Percentiles rank a stretch among this genome's conserved stretches.
Conservation (phyloP, 495 filamentous ascomycete species). For the Penicillium bialowiezense region DNA sequence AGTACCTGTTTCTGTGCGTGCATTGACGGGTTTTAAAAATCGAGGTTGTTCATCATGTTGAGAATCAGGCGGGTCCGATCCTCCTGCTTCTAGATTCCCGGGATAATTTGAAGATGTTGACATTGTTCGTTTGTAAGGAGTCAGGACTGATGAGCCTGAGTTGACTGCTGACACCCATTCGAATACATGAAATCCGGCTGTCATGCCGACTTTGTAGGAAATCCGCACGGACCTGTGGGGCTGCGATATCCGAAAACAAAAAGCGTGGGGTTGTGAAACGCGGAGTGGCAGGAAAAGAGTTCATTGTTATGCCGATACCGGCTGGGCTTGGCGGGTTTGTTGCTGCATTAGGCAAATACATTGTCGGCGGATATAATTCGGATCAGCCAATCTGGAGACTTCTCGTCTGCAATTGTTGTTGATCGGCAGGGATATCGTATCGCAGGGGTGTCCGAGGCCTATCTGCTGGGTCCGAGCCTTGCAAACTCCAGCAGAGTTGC, state of each 20-base stretch:
- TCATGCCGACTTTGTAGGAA: neutral
- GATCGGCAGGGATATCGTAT: constrained; percentile 4
- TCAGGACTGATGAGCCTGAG: neutral
- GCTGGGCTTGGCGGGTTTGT: neutral
- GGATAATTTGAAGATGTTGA: neutral
- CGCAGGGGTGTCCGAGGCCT: constrained; percentile 6
- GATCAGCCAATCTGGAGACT: neutral
- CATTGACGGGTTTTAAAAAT: neutral
- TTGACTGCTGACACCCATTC: neutral
- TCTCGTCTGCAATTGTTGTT: neutral
- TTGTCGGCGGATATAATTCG: neutral
- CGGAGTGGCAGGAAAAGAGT: neutral
- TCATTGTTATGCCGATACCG: neutral
- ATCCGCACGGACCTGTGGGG: constrained; percentile 3
- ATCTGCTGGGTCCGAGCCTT: constrained; percentile 7
- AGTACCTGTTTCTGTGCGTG: constrained; percentile 10
- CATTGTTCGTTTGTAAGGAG: too few relatives aligned
- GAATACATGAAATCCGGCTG: neutral
- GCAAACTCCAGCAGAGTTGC: constrained; percentile 4
- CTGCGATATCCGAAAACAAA: neutral
- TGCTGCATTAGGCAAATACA: neutral
- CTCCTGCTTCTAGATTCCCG: neutral
- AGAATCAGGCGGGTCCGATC: neutral
- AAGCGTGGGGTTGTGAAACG: constrained; percentile 2
- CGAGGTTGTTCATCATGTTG: neutral